These are phyloP conservation scores for Leccinum fibrillosum DNA, from an alignment of 768 basidiomycete species.

Conservation along the genomic window DNA sequence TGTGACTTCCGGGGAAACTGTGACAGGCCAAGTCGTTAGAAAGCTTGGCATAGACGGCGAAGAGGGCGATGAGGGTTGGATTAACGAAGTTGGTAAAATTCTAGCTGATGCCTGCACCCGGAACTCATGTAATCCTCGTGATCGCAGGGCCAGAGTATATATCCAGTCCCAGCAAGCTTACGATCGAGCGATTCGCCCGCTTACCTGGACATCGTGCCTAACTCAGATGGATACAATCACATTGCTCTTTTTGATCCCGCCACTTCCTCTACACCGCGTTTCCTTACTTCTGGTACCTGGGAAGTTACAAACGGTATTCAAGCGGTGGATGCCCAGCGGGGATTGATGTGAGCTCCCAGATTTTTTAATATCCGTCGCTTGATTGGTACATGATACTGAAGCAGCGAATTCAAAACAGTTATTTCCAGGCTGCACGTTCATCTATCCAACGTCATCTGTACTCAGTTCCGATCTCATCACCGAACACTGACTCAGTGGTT, in stretches of 20 bases:
- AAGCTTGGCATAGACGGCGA: slow-evolving; percentile 80
- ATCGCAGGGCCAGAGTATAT: slow-evolving; percentile 59
- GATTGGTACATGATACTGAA: slow-evolving; percentile 21
- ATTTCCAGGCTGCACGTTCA: slow-evolving; percentile 84
- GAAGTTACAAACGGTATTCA: slow-evolving; percentile 78
- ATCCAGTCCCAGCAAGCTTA: slow-evolving; percentile 48
- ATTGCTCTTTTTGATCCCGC: slow-evolving; percentile 89
- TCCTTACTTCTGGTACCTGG: slow-evolving; percentile 86
- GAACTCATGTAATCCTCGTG: slow-evolving; percentile 13
- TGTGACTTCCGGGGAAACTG: slow-evolving; percentile 24
- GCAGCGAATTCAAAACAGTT: slow-evolving; percentile 45
- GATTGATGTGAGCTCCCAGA: slow-evolving; percentile 59
- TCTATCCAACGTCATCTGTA: slow-evolving; percentile 84
- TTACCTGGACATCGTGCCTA: slow-evolving; percentile 90
- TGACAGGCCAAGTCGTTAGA: slow-evolving; percentile 59
- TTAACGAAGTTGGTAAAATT: slow-evolving; percentile 64
- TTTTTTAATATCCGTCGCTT: slow-evolving; percentile 31
- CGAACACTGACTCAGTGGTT: slow-evolving; percentile 28
- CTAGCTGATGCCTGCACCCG: slow-evolving; percentile 2
- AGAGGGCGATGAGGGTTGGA: slow-evolving; percentile 92
- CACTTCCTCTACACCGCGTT: slow-evolving; percentile 63
- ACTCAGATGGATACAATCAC: slow-evolving; percentile 80
- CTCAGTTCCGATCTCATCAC: slow-evolving; percentile 66
- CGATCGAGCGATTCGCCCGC: slow-evolving; percentile 47
- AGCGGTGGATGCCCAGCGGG: slow-evolving; percentile 64